A percentile compares a stretch with the other conserved stretches of the same genome.
These are phyloP conservation scores for Zasmidium citrigriseum DNA, from an alignment of 2,329 filamentous ascomycete genomes.

Conservation along the genomic window DNA sequence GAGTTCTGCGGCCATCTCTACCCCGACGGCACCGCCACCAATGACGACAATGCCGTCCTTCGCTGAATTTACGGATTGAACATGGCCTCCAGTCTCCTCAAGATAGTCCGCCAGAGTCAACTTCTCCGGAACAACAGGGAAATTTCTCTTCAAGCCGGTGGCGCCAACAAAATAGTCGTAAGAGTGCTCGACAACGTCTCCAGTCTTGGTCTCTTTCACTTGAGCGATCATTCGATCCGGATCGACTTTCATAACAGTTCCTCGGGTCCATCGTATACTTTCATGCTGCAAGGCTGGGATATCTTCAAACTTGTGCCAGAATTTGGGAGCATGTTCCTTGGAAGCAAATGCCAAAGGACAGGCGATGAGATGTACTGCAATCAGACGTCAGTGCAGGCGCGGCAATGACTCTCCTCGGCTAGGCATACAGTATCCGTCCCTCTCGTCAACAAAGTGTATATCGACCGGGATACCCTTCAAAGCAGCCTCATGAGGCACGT, in stretches of 20 bases:
- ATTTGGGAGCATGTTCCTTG: constrained; percentile 62
- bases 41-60: constrained; percentile 67
- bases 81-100: constrained; percentile 61
- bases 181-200: constrained; percentile 29
- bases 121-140: constrained; percentile 72
- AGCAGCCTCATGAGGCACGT: constrained; percentile 12
- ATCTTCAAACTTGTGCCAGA: constrained; percentile 70
- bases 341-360: constrained; percentile 71
- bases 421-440: constrained; percentile 73
- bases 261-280: constrained; percentile 66
- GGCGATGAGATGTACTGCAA: constrained; percentile 72
- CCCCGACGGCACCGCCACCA: constrained; percentile 76
- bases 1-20: constrained; percentile 79
- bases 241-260: constrained; percentile 63
- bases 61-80: constrained; percentile 53
- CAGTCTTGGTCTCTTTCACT: constrained; percentile 43
- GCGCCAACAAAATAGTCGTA: constrained; percentile 79
- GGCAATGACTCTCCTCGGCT: neutral
- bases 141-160: constrained; percentile 68
- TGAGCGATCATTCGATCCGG: constrained; percentile 60
- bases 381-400: neutral
- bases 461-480: constrained; percentile 51
- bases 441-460: constrained; percentile 74
- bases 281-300: constrained; percentile 66
- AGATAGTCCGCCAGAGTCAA: constrained; percentile 64